phyloP scores from a whole-genome alignment of 2,329 filamentous ascomycete species.

The Ilyonectria sp. region DNA sequence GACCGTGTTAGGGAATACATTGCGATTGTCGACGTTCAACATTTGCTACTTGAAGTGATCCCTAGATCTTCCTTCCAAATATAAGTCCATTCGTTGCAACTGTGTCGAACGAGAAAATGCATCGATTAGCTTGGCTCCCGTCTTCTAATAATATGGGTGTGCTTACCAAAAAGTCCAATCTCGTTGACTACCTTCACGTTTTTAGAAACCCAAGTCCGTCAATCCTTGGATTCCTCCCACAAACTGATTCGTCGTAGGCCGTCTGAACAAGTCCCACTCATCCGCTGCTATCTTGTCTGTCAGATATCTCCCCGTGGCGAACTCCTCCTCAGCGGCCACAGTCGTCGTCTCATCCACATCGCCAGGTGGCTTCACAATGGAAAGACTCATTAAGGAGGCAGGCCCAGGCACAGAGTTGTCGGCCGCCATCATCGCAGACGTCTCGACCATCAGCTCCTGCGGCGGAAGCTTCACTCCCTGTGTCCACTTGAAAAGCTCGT shows the following conservation, averaged over 20 bases:
- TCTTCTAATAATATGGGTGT: no score
- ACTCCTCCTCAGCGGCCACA: background rate
- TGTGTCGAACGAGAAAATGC: no score
- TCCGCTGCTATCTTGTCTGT: background rate
- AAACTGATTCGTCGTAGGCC: background rate
- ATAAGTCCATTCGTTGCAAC: no score
- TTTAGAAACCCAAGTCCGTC: conserved; percentile 5
- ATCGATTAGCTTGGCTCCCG: no score
- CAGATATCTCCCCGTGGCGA: background rate
- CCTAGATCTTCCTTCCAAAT: no score
- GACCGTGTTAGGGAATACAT: no score
- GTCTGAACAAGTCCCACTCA: background rate
- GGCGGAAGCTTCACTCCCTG: conserved; percentile 44
- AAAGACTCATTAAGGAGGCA: background rate
- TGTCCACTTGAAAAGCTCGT: conserved; percentile 47
- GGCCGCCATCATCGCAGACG: background rate
- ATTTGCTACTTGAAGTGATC: no score
- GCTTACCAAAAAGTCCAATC: background rate
- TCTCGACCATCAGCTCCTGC: background rate
- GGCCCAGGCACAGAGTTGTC: no score
- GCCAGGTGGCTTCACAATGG: background rate
- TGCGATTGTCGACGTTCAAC: no score
- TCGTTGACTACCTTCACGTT: background rate
- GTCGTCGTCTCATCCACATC: background rate
- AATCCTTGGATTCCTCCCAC: conserved; percentile 6